Evolutionary conservation across 306 rosid genomes (phyloP), one percentile per base, ranked within the genome.

Genomic region (Acacia confusa): DNA sequence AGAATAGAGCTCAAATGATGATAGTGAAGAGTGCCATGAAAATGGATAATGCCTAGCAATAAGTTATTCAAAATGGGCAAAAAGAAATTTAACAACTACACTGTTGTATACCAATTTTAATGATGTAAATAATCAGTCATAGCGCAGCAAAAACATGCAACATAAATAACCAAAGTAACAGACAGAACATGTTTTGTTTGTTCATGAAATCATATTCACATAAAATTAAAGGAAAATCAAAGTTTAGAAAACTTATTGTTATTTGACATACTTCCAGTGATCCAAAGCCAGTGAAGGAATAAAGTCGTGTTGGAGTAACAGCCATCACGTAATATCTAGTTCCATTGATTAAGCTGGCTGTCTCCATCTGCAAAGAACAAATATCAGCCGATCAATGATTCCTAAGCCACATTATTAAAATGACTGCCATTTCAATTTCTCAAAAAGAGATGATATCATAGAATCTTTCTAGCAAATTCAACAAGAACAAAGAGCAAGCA

Each of bases 281-380:
- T 70, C 94, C 99, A 79, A 88, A 80, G 79, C 97, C 99, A 82
- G 94, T 93, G 85, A 91, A 95, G 69, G 99, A 91, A 82, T 90
- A 95, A 70, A 95, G 92, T 53, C 97, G 89, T 12, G 99, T 92
- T 66, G 97, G 97, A 85, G 99, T 91, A 75, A 95, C 97, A 78
- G 97, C 97, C 99, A 95, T 93, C 81, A 95, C 90, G 84, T 95
- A 93, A 76, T 89, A 95, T 85, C 97, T 92, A 72, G 94, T 90
- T 85, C 94, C 99, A 90, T 83, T 90, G 40, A 92, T 84, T 47
- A 90, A 63, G 79, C 77, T 87, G 60, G 98, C 87, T 4, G 98
- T 93, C 85, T 95, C 99, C 98, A 95, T 93, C 99, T 95, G 94
- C 75, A 75, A 38, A 86, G 24, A 53, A 83, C 73, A 67, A 76